phyloP scores from a whole-genome alignment of 1,284 basidiomycete genomes.

The Papiliotrema nemorosa region DNA sequence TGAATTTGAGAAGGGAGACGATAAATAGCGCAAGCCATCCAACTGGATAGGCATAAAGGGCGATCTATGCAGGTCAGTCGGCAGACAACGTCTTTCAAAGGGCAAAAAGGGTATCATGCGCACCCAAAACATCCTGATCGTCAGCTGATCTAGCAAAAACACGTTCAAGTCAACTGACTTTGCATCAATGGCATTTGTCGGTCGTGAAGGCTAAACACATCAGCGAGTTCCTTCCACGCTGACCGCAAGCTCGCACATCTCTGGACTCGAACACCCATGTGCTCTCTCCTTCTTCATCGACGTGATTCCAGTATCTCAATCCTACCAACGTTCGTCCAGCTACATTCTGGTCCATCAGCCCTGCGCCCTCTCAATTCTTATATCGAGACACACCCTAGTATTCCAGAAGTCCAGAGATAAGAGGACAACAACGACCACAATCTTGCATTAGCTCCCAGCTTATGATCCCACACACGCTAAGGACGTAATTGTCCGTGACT shows the following conservation, averaged over 20 bases:
- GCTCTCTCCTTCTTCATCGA: constrained; percentile 91
- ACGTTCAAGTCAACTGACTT: constrained; percentile 57
- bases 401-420: constrained; percentile 97
- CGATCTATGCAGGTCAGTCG: constrained; percentile 59
- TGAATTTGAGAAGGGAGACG: constrained; percentile 82
- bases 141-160: not conserved
- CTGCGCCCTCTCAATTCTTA: too few species aligned
- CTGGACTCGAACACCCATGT: constrained; percentile 94
- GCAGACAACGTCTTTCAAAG: too few species aligned
- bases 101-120: too few species aligned
- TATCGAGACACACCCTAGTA: constrained; percentile 61
- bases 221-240: not conserved
- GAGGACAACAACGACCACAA: constrained; percentile 82
- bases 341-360: constrained; percentile 64
- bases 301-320: constrained; percentile 93
- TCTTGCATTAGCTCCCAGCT: constrained; percentile 53
- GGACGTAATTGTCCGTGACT: constrained; percentile 80
- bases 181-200: constrained; percentile 83
- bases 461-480: constrained; percentile 61
- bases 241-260: constrained; percentile 60
- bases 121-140: constrained; percentile 83
- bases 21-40: constrained; percentile 82
- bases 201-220: constrained; percentile 68
- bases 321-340: constrained; percentile 86
- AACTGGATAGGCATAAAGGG: constrained; percentile 82